A percentile compares a stretch with the other conserved stretches of the same genome.
phyloP scores from a whole-genome alignment of 2,329 filamentous ascomycete species.

The Grosmannia clavigera region DNA sequence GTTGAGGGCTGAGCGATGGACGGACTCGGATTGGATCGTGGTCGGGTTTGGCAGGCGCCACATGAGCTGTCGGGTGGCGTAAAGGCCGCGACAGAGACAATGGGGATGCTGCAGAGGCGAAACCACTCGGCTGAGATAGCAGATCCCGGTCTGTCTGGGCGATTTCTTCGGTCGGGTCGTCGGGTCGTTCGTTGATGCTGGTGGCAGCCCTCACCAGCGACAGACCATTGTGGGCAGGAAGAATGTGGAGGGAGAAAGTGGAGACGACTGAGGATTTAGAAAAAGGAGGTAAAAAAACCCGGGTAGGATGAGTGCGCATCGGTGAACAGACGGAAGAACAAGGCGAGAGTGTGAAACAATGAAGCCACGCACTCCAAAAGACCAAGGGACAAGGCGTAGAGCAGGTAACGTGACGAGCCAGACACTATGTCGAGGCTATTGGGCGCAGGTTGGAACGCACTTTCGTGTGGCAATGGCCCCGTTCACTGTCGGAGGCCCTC shows the following conservation, averaged over 20 bases:
- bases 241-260: conserved; percentile 3
- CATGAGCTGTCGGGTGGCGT: background rate
- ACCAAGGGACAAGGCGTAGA: too few species aligned
- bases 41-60: background rate
- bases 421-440: too few species aligned
- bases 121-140: too few species aligned
- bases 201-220: background rate
- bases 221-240: background rate
- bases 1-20: background rate
- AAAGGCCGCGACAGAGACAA: background rate
- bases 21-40: background rate
- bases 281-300: background rate
- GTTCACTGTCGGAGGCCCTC: too few species aligned
- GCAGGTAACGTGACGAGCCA: too few species aligned
- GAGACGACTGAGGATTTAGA: background rate
- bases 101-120: too few species aligned
- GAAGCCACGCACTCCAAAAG: background rate
- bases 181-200: background rate
- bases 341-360: background rate
- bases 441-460: too few species aligned
- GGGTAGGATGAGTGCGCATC: background rate
- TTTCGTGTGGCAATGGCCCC: too few species aligned
- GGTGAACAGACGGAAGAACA: background rate
- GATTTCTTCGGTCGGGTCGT: too few species aligned
- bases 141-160: too few species aligned